These are phyloP conservation scores for Ophiostoma himal-ulmi DNA, from an alignment of 2,329 filamentous ascomycete genomes.

Conservation along the genomic window DNA sequence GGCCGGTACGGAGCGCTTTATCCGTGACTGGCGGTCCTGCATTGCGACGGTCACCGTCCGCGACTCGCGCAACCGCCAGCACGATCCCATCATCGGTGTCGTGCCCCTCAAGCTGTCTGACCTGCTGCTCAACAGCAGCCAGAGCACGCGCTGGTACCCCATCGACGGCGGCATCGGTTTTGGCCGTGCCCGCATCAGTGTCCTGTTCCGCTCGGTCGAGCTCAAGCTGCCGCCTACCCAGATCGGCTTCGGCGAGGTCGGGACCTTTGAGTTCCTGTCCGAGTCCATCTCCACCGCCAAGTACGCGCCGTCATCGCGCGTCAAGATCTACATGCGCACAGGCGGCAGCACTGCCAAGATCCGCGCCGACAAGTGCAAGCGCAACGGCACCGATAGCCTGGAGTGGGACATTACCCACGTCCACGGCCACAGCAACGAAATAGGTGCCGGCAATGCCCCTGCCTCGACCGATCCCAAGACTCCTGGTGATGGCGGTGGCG, in stretches of 20 bases:
- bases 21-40: conserved; percentile 85
- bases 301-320: conserved; percentile 57
- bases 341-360: conserved; percentile 75
- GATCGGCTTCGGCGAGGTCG: conserved; percentile 83
- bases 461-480: neutral
- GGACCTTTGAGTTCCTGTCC: conserved; percentile 82
- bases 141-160: conserved; percentile 90
- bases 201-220: conserved; percentile 86
- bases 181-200: conserved; percentile 78
- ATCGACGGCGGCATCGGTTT: conserved; percentile 91
- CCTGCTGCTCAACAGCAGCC: conserved; percentile 78
- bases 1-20: conserved; percentile 85
- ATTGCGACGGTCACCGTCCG: conserved; percentile 85
- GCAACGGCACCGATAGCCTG: conserved; percentile 48
- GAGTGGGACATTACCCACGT: conserved; percentile 40
- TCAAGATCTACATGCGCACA: conserved; percentile 74
- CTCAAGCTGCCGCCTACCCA: conserved; percentile 76
- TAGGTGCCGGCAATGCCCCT: neutral
- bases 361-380: conserved; percentile 56
- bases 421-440: neutral
- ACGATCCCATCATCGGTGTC: conserved; percentile 90
- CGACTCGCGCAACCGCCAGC: conserved; percentile 81
- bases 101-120: conserved; percentile 84
- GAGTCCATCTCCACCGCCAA: conserved; percentile 60
- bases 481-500: neutral